phyloP scores from a whole-genome alignment of 768 basidiomycete species.

The Mycena maculata region DNA sequence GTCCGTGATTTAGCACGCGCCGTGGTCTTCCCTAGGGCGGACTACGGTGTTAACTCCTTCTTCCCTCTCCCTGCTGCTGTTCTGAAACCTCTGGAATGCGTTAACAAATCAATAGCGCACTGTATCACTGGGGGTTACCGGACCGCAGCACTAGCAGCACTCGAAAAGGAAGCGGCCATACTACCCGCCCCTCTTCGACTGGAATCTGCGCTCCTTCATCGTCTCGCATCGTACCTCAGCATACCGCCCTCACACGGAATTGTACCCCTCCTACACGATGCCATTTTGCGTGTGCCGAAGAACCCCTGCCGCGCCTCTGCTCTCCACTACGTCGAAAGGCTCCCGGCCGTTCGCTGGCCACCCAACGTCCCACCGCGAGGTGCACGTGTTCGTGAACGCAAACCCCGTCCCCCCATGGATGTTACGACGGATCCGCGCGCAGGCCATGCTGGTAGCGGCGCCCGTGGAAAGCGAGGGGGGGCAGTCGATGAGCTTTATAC shows the following conservation, averaged over 20 bases:
- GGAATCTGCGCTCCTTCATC: background rate
- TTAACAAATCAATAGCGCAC: background rate
- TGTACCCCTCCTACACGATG: background rate
- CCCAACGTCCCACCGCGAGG: background rate
- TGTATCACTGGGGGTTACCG: constrained; percentile 4
- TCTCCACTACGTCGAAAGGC: background rate
- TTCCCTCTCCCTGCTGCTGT: background rate
- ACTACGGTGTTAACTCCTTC: constrained; percentile 1
- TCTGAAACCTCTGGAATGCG: background rate
- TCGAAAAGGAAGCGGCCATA: background rate
- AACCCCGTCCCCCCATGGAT: no score
- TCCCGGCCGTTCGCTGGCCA: background rate
- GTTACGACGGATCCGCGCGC: no score
- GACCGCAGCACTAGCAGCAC: background rate
- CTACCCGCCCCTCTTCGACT: background rate
- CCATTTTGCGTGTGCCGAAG: background rate
- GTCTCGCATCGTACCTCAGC: background rate
- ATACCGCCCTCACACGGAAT: background rate
- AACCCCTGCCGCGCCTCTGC: background rate
- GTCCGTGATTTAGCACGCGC: background rate
- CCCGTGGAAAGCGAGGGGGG: no score
- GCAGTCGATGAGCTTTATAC: no score
- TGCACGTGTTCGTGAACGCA: background rate
- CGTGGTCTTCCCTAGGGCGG: background rate
- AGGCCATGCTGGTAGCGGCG: no score